Evolutionary conservation across 768 basidiomycete genomes (phyloP), one percentile per base, ranked within the genome.

Genomic region (Podaxis sp.): DNA sequence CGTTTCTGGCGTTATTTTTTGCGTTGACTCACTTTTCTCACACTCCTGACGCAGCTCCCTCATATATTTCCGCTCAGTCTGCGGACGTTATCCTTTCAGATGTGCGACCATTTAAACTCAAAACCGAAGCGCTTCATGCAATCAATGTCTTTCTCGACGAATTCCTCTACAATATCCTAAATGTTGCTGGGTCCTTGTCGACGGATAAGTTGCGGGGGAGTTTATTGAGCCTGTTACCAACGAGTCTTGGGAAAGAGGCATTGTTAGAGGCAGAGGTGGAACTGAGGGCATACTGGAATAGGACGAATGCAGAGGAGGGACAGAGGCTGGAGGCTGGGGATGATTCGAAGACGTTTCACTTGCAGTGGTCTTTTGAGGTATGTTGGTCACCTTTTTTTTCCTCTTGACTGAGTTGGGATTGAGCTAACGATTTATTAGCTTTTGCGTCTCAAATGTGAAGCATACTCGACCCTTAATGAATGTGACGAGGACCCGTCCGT

Each of bases 21-120:
- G 50, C 40, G 57, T 21, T 36, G 5, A 52, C 44, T 50, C 25
- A 55, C 35, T 40, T 36, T 52, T 56, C n/a, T 32, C 18, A 14
- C 42, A n/a, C 18, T 40, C 28, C 28, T 32, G 28, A 32, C 28
- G 28, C 66, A 82, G 83, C 85, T 57, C 90, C 91, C 2, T 79
- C 77, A 55, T 98, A 93, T 74, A 85, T 97, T 63, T 93, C 90
- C 27, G 73, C 86, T 13, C 84, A 86, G 64, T 93, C 92, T 36
- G 93, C 94, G 48, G 93, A 96, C 74, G 86, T 93, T 63, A 89
- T 97, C 69, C 86, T 98, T 56, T 93, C 91, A 62, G 95, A 98
- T 67, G 85, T 95, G 58, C 88, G 95, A 18, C 92, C 93, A n/a
- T 95, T 92, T 65, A 89, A 86, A 71, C 84, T 96, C 74, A 86